Conservation (phyloP, 2,329 filamentous ascomycete genomes). For the Pseudocercospora musae region DNA sequence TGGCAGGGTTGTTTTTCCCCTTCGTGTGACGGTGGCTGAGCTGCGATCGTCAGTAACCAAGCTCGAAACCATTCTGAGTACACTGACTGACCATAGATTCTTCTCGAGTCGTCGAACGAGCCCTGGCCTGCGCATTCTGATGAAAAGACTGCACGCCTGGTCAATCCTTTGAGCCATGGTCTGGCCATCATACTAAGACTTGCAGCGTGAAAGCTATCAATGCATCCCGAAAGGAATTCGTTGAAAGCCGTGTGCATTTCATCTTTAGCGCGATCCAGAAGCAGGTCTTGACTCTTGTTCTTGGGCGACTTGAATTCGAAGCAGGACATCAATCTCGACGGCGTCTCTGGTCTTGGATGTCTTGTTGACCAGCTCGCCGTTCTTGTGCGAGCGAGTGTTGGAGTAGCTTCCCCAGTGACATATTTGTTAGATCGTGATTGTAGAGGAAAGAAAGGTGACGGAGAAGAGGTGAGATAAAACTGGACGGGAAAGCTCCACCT, state of each 20-base stretch:
- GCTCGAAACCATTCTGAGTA: background rate
- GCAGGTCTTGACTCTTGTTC: background rate
- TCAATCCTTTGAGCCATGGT: background rate
- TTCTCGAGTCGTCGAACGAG: background rate
- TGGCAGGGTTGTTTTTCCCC: background rate
- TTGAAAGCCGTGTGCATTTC: background rate
- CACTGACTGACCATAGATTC: background rate
- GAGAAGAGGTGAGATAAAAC: background rate
- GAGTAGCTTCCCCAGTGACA: background rate
- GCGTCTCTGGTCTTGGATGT: background rate
- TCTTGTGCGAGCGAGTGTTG: background rate
- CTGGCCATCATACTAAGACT: background rate
- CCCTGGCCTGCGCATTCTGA: background rate
- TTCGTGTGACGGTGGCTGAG: background rate
- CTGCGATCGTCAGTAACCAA: background rate
- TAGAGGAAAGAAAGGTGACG: too few species aligned
- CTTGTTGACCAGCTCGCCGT: background rate
- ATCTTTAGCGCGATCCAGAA: background rate
- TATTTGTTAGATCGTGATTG: too few species aligned
- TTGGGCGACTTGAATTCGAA: background rate
- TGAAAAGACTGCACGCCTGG: background rate
- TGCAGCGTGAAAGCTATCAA: background rate
- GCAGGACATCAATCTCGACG: background rate
- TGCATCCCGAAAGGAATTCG: background rate
- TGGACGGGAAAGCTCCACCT: background rate